Conservation (phyloP, 2,329 filamentous ascomycete genomes). For the Pseudophaeomoniella oleicola region DNA sequence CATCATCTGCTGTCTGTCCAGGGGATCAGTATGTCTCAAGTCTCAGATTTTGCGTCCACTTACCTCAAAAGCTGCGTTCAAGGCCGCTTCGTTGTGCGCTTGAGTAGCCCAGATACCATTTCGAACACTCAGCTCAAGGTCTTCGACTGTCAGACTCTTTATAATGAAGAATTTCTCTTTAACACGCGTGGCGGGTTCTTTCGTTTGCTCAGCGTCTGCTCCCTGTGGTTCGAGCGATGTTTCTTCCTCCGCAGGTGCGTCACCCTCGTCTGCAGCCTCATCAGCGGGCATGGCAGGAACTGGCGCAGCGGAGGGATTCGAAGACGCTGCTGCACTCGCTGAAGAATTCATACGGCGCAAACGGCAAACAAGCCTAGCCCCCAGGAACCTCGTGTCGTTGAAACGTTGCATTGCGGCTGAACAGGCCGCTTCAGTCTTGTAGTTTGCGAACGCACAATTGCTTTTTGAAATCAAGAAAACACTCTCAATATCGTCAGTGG, state of each 20-base stretch:
- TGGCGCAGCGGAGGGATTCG: constrained; percentile 35
- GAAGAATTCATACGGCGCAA: constrained; percentile 45
- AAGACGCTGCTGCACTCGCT: constrained; percentile 13
- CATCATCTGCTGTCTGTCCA: constrained; percentile 57
- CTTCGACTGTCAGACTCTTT: constrained; percentile 83
- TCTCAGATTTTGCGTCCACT: constrained; percentile 10
- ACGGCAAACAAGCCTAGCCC: constrained; percentile 72
- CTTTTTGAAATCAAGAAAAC: constrained; percentile 92
- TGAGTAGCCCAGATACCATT: constrained; percentile 92
- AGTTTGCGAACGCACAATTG: constrained; percentile 95
- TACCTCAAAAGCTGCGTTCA: constrained; percentile 76
- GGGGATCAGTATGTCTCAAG: constrained; percentile 6
- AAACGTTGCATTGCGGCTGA: constrained; percentile 64
- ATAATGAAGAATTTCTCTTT: constrained; percentile 79
- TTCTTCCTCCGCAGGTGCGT: constrained; percentile 3
- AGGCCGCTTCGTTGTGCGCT: constrained; percentile 70
- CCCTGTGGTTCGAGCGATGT: constrained; percentile 5
- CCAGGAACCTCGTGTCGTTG: constrained; percentile 80
- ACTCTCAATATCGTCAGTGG: constrained; percentile 63
- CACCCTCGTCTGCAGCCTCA: constrained; percentile 4
- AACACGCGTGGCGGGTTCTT: constrained; percentile 18
- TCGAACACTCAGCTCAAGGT: constrained; percentile 73
- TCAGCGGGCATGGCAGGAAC: constrained; percentile 30
- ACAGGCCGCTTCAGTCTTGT: constrained; percentile 66
- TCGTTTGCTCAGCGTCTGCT: constrained; percentile 10